These are phyloP conservation scores for Phytophthora colocasiae DNA, from an alignment of 352 stramenopile genomes.

Conservation along the genomic window DNA sequence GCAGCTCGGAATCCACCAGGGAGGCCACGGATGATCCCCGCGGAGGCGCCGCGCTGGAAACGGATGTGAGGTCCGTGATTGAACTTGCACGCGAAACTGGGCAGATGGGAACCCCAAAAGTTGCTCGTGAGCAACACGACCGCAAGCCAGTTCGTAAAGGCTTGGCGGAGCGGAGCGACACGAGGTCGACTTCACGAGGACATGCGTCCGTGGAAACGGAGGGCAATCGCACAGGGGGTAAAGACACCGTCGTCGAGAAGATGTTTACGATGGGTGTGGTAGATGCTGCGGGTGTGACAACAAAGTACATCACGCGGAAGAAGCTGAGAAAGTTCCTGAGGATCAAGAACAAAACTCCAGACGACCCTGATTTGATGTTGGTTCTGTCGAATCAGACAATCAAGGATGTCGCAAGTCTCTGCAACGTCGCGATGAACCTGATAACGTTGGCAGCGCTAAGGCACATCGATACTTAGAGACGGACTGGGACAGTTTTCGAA, in stretches of 20 bases:
- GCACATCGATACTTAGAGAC: conserved; percentile 18
- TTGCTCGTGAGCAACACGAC: conserved; percentile 4
- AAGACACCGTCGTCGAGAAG: conserved; percentile 8
- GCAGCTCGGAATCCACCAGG: too few relatives aligned
- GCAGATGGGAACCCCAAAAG: conserved; percentile 1
- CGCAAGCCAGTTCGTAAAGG: background rate
- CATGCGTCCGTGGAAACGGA: background rate
- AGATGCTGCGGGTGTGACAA: background rate
- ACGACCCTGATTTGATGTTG: conserved; percentile 25
- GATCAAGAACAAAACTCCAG: conserved; percentile 11
- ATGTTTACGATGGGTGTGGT: conserved; percentile 6
- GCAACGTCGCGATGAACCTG: conserved; percentile 6
- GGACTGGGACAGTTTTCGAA: conserved; percentile 11
- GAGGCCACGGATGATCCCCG: conserved; percentile 1
- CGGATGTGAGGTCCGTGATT: conserved; percentile 8
- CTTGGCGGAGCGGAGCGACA: background rate
- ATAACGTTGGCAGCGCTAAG: conserved; percentile 19
- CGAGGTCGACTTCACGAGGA: background rate
- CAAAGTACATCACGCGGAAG: conserved; percentile 15
- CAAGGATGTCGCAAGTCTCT: conserved; percentile 7
- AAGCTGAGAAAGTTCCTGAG: conserved; percentile 20
- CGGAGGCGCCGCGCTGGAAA: conserved; percentile 19
- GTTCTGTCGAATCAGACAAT: conserved; percentile 20
- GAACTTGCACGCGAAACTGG: background rate
- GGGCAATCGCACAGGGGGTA: background rate